Base-by-base conservation (phyloP, 345 rosid species). In the Nephelium lappaceum region DNA sequence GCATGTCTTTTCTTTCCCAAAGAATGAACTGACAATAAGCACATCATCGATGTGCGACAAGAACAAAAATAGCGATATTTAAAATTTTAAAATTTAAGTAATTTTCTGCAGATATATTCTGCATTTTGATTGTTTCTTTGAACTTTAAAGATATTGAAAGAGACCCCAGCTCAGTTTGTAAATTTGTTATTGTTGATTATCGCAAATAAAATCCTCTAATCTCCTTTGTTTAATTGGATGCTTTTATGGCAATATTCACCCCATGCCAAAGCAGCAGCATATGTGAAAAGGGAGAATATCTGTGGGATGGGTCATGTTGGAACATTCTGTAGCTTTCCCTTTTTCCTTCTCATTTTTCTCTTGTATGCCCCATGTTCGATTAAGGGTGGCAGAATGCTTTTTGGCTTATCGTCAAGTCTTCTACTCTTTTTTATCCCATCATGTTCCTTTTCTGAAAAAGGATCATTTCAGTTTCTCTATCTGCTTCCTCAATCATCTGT, bases 381-480 rank as follows among this genome's bases (percentile, higher is more conserved):
- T 51, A n/a, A 71, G 62, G 42, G 25, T 51, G 21, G 42, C n/a
- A 5, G 21, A 72, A 72, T 36, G 47, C 72, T 73, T 58, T 23
- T 11, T 8, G 4, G 0, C 12, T 45, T 39, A 24, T 74, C 5
- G 23, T 41, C 27, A 39, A 38, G 5, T 70, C 3, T 70, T 47
- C 12, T 21, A 18, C 18, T 42, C 5, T 8, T 15, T 67, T 15
- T 63, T 62, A 9, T 45, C 43, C 67, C 24, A 9, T 41, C 43
- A 8, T 41, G 39, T 55, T 41, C 3, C 25, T 24, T 62, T 8
- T 25, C 27, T 62, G 42, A 45, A 74, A 9, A 60, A 63, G 7
- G 21, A 24, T 24, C 60, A 61, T 61, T 74, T 43, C 42, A 41
- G 66, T 74, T 24, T 21, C 11, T 62, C 68, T 23, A 61, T 42